Conservation (phyloP, 805 yeast genomes). For the Metschnikowia vanudenii region DNA sequence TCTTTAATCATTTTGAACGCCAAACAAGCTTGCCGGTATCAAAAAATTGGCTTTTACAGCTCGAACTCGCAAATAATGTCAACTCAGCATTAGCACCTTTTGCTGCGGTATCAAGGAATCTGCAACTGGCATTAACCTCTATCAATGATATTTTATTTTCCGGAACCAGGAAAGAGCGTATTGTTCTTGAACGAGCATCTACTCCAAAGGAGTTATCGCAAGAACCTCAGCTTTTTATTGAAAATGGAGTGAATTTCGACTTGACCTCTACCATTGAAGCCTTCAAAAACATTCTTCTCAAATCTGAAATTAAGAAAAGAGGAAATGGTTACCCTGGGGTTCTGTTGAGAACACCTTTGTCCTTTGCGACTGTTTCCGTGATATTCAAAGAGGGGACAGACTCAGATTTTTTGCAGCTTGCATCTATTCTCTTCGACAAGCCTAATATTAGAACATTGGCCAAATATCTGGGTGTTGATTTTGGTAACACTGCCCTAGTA, state of each 20-base stretch:
- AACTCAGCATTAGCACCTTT: conserved; percentile 40
- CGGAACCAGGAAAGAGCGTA: conserved; percentile 34
- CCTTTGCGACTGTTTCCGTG: conserved; percentile 23
- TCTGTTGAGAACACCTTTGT: conserved; percentile 6
- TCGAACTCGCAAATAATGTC: conserved; percentile 50
- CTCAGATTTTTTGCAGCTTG: conserved; percentile 50
- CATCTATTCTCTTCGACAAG: conserved; percentile 56
- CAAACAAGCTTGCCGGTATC: conserved; percentile 50
- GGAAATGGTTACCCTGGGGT: conserved; percentile 30
- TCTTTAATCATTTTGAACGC: conserved; percentile 35
- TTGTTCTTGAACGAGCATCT: conserved; percentile 20
- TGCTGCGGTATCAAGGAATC: conserved; percentile 4
- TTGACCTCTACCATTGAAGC: conserved; percentile 16
- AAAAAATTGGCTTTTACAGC: conserved; percentile 63
- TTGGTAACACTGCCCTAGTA: conserved; percentile 14
- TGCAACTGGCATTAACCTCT: conserved; percentile 29
- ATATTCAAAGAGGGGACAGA: conserved; percentile 17
- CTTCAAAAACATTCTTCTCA: conserved; percentile 9
- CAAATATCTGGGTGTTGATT: conserved; percentile 13
- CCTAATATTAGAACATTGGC: conserved; percentile 3
- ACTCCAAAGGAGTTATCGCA: conserved; percentile 23
- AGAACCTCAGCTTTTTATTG: conserved; percentile 6
- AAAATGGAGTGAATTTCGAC: neutral
- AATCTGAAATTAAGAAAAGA: conserved; percentile 23
- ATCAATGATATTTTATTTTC: conserved; percentile 51